Base-by-base conservation (phyloP, 2,329 filamentous ascomycete species). In the Hypoxylon rubiginosum region DNA sequence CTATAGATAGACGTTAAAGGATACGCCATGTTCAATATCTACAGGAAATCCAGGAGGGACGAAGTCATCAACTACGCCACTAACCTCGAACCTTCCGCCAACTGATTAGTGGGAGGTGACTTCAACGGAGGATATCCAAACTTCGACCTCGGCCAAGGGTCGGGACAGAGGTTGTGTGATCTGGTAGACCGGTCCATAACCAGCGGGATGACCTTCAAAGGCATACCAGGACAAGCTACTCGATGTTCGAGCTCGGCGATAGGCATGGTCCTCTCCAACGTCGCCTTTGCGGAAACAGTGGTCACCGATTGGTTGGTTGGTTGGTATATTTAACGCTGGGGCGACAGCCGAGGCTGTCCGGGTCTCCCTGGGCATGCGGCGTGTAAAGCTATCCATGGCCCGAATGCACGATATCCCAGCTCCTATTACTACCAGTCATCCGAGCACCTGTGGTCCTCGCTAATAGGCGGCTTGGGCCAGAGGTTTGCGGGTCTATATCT, bases 1-100 rank as follows among this genome's bases (percentile, higher is more conserved):
- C 28, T 30, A 9, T 61, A 39, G 58, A 4, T 55, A 11, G 51
- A 55, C 39, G 51, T 61, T 1, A 61, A 61, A 49, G 50, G 51
- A 3, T 61, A 55, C 26, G 13, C 36, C 2, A 1, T 61, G 2
- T 26, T 61, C 6, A 55, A 48, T 36, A 28, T 32, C 28, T 61
- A 61, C 21, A 48, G 39, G 30, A n/a, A 43, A 21, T 49, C 58
- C 6, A 11, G 13, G 2, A 54, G 48, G 6, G 36, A 32, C 5
- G 39, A 53, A 1, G 21, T 49, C 4, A 41, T 61, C 10, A 36
- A 61, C 26, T 61, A 61, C n/a, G 13, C 46, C 1, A 46, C 34
- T 6, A 11, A 13, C 24, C 51, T 61, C 13, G 11, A 21, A 11
- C 58, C 50, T 1, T 36, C 58, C 2, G 8, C 2, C 3, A 36